These are phyloP conservation scores for Hirsutella thompsonii DNA, from an alignment of 2,329 filamentous ascomycete genomes.

Conservation along the genomic window DNA sequence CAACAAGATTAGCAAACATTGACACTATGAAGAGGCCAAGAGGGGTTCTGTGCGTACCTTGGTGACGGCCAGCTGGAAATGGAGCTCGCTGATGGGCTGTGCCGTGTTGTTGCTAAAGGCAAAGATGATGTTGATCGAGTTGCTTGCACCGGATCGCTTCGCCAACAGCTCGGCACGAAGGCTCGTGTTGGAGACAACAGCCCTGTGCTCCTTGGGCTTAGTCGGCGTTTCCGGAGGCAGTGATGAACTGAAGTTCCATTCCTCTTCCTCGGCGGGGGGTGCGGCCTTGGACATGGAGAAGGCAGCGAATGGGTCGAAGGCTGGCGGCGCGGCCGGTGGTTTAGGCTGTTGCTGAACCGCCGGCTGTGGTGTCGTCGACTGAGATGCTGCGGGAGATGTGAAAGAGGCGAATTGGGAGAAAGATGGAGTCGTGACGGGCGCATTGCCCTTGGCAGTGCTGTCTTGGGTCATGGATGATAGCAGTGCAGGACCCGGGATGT, in stretches of 20 bases:
- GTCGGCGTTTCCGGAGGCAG: slow-evolving; percentile 47
- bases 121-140: slow-evolving; percentile 57
- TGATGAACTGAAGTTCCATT: slow-evolving; percentile 88
- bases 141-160: slow-evolving; percentile 38
- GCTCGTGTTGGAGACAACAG: slow-evolving; percentile 55
- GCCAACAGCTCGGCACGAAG: slow-evolving; percentile 65
- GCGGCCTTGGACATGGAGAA: slow-evolving; percentile 21
- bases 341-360: slow-evolving; percentile 32
- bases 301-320: slow-evolving; percentile 39
- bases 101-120: slow-evolving; percentile 73
- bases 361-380: slow-evolving; percentile 40
- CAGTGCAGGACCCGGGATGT: slow-evolving; percentile 50
- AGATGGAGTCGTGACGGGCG: slow-evolving; percentile 28
- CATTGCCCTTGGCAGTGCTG: slow-evolving; percentile 39
- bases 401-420: slow-evolving; percentile 45
- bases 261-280: slow-evolving; percentile 57
- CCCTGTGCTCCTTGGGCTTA: slow-evolving; percentile 47
- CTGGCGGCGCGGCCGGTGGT: slow-evolving; percentile 24
- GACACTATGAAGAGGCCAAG: not conserved
- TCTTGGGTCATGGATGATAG: slow-evolving; percentile 51
- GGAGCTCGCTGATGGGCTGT: slow-evolving; percentile 62
- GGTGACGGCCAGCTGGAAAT: slow-evolving; percentile 86
- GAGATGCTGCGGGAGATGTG: slow-evolving; percentile 35
- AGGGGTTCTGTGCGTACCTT: slow-evolving; percentile 46
- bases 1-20: not conserved